Evolutionary conservation across 176 grass and related monocot genomes (phyloP), one percentile per base, ranked within the genome.

Genomic region (Triticum monococcum): DNA sequence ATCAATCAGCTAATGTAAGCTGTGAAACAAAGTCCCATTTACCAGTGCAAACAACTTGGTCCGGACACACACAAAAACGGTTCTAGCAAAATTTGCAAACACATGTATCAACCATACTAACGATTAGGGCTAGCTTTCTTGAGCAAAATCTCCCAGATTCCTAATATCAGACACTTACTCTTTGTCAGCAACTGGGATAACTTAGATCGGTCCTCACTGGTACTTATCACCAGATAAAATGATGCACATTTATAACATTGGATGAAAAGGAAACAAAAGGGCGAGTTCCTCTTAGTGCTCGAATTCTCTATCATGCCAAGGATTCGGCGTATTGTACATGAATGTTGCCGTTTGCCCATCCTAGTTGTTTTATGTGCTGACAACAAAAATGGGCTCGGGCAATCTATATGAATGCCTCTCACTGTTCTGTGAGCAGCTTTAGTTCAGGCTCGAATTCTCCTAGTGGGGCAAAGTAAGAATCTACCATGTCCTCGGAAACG

Each of bases 401-500:
- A 67, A 80, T 74, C 69, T 65, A 98, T 50, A 95, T 36, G 64
- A 95, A 98, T 62, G 95, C 93, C 77, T 98, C 93, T 90, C 95
- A 82, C 16, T 54, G 48, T 66, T 95, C 69, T 16, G 89, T 98
- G 31, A 93, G 95, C 18, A 99, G 87, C 81, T 96, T 94, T 88
- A 96, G 88, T 68, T 96, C 94, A 43, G 92, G 45, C 30, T 93
- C 97, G 23, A 88, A 86, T 84, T 99, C 97, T 20, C 82, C 90
- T 59, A 98, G 92, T 31, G 94, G 94, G 22, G 92, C 88, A 20
- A 99, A 99, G 78, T 96, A 96, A 18, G 83, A 61, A 41, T 94
- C 87, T 22, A 96, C 94, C 91, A 94, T 94, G 85, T 99, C 97
- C 31, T 90, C 81, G 7, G 94, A 82, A 67, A 99, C 90, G 22